These are phyloP conservation scores for Thermothelomyces thermophilus DNA, from an alignment of 2,329 filamentous ascomycete species.

Conservation along the genomic window DNA sequence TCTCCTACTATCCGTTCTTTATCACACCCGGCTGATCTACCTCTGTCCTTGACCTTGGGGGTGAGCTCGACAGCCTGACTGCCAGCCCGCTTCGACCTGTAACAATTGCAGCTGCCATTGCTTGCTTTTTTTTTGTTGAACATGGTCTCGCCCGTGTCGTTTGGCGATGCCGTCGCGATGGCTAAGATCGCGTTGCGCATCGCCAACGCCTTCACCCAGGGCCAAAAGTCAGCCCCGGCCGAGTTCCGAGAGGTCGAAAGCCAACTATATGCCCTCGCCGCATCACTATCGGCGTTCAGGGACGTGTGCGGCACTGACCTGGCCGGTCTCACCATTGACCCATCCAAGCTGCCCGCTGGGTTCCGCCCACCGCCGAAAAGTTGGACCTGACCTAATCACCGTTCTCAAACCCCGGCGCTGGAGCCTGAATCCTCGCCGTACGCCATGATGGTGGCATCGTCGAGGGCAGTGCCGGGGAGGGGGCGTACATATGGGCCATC, in stretches of 20 bases:
- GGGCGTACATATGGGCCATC: too few relatives aligned
- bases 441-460: too few relatives aligned
- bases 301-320: conserved; percentile 1
- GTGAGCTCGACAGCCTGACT: too few relatives aligned
- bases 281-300: conserved; percentile 23
- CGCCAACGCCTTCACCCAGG: conserved; percentile 27
- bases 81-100: not conserved
- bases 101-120: not conserved
- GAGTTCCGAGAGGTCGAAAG: conserved; percentile 29
- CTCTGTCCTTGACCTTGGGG: too few relatives aligned
- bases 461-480: too few relatives aligned
- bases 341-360: not conserved
- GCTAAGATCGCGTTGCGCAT: conserved; percentile 27
- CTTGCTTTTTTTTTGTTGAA: too few relatives aligned
- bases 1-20: too few relatives aligned
- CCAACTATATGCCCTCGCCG: conserved; percentile 28
- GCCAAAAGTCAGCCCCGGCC: conserved; percentile 27
- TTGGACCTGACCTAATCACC: too few relatives aligned
- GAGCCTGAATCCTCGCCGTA: too few relatives aligned
- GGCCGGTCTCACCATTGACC: not conserved
- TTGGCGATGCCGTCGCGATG: conserved; percentile 28
- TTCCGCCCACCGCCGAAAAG: too few relatives aligned
- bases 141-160: conserved; percentile 27
- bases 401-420: too few relatives aligned
- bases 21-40: too few relatives aligned